Conservation (phyloP, 2,329 filamentous ascomycete genomes). For the Lecanicillium sp. region DNA sequence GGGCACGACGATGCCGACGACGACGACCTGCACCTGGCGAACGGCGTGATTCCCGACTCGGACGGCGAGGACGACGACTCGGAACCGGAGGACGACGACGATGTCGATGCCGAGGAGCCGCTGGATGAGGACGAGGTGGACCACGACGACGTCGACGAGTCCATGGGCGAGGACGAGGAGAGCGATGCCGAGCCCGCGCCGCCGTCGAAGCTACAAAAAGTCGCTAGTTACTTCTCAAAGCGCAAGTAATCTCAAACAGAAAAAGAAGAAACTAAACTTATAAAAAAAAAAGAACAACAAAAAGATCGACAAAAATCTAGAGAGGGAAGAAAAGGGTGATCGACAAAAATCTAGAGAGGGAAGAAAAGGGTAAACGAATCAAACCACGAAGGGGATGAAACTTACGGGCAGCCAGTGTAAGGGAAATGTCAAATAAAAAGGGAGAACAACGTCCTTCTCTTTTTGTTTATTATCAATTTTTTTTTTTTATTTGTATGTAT, state of each 20-base stretch:
- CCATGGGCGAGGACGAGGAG: slow-evolving; percentile 50
- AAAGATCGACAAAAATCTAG: background rate
- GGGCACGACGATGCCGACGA: slow-evolving; percentile 18
- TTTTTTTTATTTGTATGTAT: slow-evolving; percentile 6
- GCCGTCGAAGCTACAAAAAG: slow-evolving; percentile 40
- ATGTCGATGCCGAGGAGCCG: slow-evolving; percentile 41
- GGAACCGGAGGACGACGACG: slow-evolving; percentile 38
- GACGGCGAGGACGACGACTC: slow-evolving; percentile 51
- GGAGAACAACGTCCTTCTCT: background rate
- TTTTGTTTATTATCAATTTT: background rate
- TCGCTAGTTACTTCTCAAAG: slow-evolving; percentile 25
- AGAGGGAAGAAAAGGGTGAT: background rate
- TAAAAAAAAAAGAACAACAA: slow-evolving; percentile 14
- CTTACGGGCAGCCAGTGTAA: no score
- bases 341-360: background rate
- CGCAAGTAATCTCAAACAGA: slow-evolving; percentile 10
- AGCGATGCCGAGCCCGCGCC: slow-evolving; percentile 45
- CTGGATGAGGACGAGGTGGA: slow-evolving; percentile 55
- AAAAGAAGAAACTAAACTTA: slow-evolving; percentile 14
- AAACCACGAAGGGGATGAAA: no score
- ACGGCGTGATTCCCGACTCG: slow-evolving; percentile 51
- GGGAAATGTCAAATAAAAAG: background rate
- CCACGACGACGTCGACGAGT: slow-evolving; percentile 51
- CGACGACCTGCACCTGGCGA: slow-evolving; percentile 43
- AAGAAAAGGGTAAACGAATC: slow-evolving; percentile 4